These are phyloP conservation scores for Paramecium bursaria DNA, from an alignment of 73 alveolate species.

Conservation along the genomic window DNA sequence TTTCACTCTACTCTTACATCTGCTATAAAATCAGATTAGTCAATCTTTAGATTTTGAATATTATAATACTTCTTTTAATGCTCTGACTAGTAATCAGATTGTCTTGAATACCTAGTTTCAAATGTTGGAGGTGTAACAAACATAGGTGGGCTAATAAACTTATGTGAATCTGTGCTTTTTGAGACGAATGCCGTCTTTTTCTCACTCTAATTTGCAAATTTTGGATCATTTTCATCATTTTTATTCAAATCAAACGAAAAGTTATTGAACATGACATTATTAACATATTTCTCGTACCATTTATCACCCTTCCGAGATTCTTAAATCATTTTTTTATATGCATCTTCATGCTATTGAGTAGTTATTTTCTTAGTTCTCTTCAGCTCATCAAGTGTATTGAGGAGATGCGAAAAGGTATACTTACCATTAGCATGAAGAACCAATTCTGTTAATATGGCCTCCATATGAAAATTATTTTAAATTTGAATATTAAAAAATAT, in stretches of 20 bases:
- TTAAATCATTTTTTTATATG: constrained; percentile 31
- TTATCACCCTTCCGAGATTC: constrained; percentile 57
- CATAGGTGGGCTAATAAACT: constrained; percentile 33
- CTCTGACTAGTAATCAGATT: constrained; percentile 49
- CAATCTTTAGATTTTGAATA: neutral
- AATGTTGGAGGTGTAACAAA: constrained; percentile 58
- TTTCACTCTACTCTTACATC: constrained; percentile 35
- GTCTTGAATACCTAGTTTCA: constrained; percentile 39
- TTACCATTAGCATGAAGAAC: too few relatives aligned
- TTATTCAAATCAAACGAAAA: constrained; percentile 45
- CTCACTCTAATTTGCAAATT: neutral
- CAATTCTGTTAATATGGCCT: too few relatives aligned
- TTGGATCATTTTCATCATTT: constrained; percentile 56
- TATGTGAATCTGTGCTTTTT: too few relatives aligned
- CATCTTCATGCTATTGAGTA: constrained; percentile 1
- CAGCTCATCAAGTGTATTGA: too few relatives aligned
- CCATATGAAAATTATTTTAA: too few relatives aligned
- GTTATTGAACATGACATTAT: neutral
- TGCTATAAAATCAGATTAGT: neutral
- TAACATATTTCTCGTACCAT: constrained; percentile 39
- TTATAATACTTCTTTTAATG: constrained; percentile 31
- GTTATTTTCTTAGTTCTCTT: constrained; percentile 39
- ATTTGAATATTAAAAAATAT: too few relatives aligned
- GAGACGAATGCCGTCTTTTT: too few relatives aligned
- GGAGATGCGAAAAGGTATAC: too few relatives aligned